Evolutionary conservation across 352 stramenopile genomes (phyloP).

Genomic region (Lagenidium giganteum): DNA sequence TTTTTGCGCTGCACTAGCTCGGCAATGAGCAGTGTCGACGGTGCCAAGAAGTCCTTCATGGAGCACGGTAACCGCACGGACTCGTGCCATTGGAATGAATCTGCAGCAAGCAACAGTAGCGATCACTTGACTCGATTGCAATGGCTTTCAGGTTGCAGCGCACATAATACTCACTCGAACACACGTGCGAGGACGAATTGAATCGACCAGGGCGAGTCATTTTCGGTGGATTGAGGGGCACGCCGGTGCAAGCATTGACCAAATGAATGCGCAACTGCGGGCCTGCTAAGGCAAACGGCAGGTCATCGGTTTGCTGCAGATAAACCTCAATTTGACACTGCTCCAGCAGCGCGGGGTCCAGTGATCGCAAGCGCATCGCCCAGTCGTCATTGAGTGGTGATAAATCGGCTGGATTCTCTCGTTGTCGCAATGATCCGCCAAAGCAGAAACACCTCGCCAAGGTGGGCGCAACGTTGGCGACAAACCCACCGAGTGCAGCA

Average conservation of each 20-base stretch:
- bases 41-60: slow-evolving; percentile 29
- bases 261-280: slow-evolving; percentile 43
- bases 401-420: slow-evolving; percentile 1
- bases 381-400: no score
- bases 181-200: neutral
- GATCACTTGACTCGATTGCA: neutral
- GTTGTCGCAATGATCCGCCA: slow-evolving; percentile 2
- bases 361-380: no score
- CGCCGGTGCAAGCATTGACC: slow-evolving; percentile 45
- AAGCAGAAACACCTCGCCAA: slow-evolving; percentile 9
- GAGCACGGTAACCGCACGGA: slow-evolving; percentile 22
- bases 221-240: slow-evolving; percentile 21
- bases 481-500: no score
- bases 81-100: slow-evolving; percentile 55
- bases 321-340: slow-evolving; percentile 28
- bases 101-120: slow-evolving; percentile 8
- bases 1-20: slow-evolving; percentile 41
- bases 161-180: no score
- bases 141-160: no score
- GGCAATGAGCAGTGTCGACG: slow-evolving; percentile 40
- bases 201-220: slow-evolving; percentile 17
- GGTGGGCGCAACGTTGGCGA: no score
- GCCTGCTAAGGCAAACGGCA: slow-evolving; percentile 30
- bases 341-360: no score
- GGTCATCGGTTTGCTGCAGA: slow-evolving; percentile 39